phyloP scores from a whole-genome alignment of 78 protist genomes.

The Polysphondylium violaceum region DNA sequence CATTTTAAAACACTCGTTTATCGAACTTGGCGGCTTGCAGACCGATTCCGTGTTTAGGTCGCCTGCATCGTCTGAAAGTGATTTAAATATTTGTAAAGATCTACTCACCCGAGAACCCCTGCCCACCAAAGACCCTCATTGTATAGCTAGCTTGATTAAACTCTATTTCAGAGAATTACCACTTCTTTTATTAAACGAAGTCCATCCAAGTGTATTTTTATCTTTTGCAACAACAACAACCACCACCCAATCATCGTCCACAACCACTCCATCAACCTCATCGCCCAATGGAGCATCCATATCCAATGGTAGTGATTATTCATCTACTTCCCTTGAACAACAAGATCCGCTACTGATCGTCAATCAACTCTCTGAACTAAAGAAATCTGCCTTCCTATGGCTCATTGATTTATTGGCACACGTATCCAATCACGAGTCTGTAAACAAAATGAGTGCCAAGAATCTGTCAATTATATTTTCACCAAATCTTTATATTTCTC shows the following conservation, averaged over 20 bases:
- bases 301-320: not conserved
- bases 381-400: conserved; percentile 42
- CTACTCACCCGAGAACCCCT: conserved; percentile 9
- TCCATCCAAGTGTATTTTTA: not conserved
- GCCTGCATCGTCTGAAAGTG: not conserved
- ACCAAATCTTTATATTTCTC: conserved; percentile 46
- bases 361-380: not conserved
- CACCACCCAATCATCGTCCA: not conserved
- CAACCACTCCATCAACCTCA: not conserved
- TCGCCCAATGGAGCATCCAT: not conserved
- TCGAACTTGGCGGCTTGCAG: not conserved
- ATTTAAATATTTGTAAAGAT: not conserved
- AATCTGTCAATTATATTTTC: conserved; percentile 35
- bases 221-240: not conserved
- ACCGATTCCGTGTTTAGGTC: conserved; percentile 26
- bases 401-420: conserved; percentile 15
- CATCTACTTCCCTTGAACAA: not conserved
- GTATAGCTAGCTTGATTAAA: conserved; percentile 30
- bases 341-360: conserved; percentile 1
- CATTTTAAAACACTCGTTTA: not conserved
- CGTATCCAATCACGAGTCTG: not conserved
- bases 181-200: not conserved
- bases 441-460: conserved; percentile 35
- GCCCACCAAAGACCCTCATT: not conserved
- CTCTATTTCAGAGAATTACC: conserved; percentile 30